These are phyloP conservation scores for Dryas octopetala DNA, from an alignment of 306 rosid genomes.

Conservation along the genomic window DNA sequence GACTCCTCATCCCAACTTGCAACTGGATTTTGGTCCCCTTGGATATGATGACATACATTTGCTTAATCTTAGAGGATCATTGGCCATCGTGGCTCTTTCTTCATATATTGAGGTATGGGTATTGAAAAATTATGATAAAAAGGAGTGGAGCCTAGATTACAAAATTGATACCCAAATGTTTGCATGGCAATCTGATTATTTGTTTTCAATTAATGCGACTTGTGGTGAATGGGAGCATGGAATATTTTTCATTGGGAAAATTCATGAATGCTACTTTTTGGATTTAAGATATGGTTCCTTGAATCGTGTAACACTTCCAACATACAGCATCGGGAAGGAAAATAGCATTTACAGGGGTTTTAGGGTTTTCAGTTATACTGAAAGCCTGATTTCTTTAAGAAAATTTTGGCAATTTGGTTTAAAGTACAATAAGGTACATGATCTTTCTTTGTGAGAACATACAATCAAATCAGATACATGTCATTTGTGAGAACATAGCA, in stretches of 20 bases:
- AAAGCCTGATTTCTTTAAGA: not conserved
- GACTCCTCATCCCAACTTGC: not conserved
- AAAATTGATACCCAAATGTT: no score
- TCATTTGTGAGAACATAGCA: no score
- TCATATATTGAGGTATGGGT: not conserved
- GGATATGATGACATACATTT: no score
- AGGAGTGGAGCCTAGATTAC: not conserved
- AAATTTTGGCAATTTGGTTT: not conserved
- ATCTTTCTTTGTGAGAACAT: no score
- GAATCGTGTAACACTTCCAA: no score
- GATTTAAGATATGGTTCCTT: not conserved
- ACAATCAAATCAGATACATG: no score
- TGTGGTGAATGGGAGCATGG: not conserved
- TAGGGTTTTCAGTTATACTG: not conserved
- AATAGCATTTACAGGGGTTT: no score
- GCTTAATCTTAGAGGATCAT: not conserved
- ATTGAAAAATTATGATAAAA: not conserved
- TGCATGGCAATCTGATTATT: no score
- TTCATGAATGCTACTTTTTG: not conserved
- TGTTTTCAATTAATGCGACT: not conserved
- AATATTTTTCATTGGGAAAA: not conserved
- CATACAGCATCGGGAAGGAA: no score
- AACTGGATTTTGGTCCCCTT: no score
- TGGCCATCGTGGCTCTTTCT: not conserved
- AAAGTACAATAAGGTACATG: no score